A percentile compares a stretch with the other conserved stretches of the same genome.
Conservation (phyloP, 495 filamentous ascomycete genomes). For the Parmelia sp. region DNA sequence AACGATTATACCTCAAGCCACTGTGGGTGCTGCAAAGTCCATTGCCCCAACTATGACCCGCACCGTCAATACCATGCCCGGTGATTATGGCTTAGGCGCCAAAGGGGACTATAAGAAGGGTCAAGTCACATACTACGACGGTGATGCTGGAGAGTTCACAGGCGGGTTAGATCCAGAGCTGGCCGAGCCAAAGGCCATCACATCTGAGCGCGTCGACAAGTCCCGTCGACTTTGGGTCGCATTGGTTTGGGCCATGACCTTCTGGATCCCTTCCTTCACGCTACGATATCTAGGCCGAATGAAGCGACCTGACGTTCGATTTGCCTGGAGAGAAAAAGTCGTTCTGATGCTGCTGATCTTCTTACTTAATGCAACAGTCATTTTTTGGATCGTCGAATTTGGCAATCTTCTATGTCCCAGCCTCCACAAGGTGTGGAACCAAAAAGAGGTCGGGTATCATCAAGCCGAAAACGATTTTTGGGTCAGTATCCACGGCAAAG, state of each 20-base stretch:
- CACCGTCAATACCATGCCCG: slow-evolving; percentile 48
- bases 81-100: slow-evolving; percentile 79
- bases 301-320: slow-evolving; percentile 93
- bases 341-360: slow-evolving; percentile 75
- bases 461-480: slow-evolving; percentile 69
- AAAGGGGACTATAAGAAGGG: slow-evolving; percentile 78
- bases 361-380: slow-evolving; percentile 71
- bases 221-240: slow-evolving; percentile 70
- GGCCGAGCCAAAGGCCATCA: slow-evolving; percentile 67
- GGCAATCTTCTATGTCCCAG: slow-evolving; percentile 83
- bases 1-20: slow-evolving; percentile 55
- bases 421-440: slow-evolving; percentile 82
- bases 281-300: slow-evolving; percentile 82
- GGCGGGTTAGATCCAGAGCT: slow-evolving; percentile 67
- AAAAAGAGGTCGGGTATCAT: slow-evolving; percentile 64
- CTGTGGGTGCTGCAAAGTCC: slow-evolving; percentile 52
- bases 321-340: slow-evolving; percentile 96
- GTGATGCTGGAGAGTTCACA: slow-evolving; percentile 48
- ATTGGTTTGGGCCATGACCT: slow-evolving; percentile 80
- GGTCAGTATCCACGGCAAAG: slow-evolving; percentile 80
- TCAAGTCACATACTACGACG: slow-evolving; percentile 60
- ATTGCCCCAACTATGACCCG: slow-evolving; percentile 64
- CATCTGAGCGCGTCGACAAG: slow-evolving; percentile 55
- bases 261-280: slow-evolving; percentile 87
- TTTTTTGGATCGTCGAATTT: slow-evolving; percentile 91